Evolutionary conservation across 805 yeast species (phyloP).

Genomic region (Ascoidea tarda): DNA sequence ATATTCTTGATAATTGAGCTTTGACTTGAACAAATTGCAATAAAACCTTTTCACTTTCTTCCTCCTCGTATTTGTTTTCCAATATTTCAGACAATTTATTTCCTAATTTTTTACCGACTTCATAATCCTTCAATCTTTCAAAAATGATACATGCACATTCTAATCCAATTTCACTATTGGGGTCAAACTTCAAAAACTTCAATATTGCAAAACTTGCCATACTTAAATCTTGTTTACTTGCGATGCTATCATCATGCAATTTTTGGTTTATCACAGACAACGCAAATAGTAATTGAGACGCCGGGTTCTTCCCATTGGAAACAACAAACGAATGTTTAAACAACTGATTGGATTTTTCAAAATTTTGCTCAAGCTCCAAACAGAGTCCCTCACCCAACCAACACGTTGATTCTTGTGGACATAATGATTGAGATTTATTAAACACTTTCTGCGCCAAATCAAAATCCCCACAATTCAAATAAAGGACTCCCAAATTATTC

Average conservation of each 20-base stretch:
- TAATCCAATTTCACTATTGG: constrained; percentile 43
- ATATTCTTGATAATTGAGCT: constrained; percentile 58
- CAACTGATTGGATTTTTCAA: constrained; percentile 34
- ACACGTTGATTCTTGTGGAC: constrained; percentile 61
- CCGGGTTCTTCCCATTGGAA: constrained; percentile 58
- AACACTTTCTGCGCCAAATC: constrained; percentile 65
- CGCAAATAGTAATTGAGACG: constrained; percentile 65
- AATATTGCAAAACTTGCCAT: constrained; percentile 55
- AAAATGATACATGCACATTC: constrained; percentile 37
- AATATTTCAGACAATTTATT: constrained; percentile 29
- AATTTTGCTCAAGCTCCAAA: constrained; percentile 34
- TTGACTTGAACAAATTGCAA: constrained; percentile 42
- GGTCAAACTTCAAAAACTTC: constrained; percentile 46
- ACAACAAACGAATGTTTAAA: constrained; percentile 70
- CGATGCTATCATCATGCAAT: constrained; percentile 26
- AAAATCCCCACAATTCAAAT: constrained; percentile 50
- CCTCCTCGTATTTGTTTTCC: constrained; percentile 41
- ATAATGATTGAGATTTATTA: constrained; percentile 60
- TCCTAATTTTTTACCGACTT: constrained; percentile 35
- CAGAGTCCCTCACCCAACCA: constrained; percentile 83
- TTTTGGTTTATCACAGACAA: constrained; percentile 33
- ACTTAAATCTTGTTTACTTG: constrained; percentile 46
- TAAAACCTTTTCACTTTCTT: constrained; percentile 33
- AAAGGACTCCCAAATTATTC: constrained; percentile 73
- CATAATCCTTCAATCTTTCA: constrained; percentile 60